Base-by-base conservation (phyloP, 1,139 yeast species). In the Oligophagozyma castellii region DNA sequence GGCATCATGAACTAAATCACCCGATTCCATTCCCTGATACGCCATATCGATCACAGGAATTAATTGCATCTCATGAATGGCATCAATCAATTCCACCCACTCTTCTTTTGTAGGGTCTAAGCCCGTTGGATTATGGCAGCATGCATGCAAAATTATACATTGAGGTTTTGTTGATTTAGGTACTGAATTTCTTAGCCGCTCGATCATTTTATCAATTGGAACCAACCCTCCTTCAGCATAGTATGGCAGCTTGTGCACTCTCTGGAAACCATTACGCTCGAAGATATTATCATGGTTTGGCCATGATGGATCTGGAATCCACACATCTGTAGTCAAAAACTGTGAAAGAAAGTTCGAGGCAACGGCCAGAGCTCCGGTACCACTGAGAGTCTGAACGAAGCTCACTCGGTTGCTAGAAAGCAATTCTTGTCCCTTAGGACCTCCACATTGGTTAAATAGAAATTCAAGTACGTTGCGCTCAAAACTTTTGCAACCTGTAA, bases 71-170 rank as follows among this genome's bases (percentile, higher is more conserved):
- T 63, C 54, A 42, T 67, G 58, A 29, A 80, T 53, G 16, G 75
- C 70, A 29, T 70, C 68, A 39, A 75, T 64, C 29, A 86, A 79
- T 45, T 66, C 55, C 35, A 61, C 60, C 95, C 95, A 86, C 52
- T 86, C 86, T 29, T 73, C 79, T 28, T 57, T 56, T 8, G 80
- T 66, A 37, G 93, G 92, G 53, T 86, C 96, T 38, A 86, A 73
- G 19, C 95, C 96, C 10, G 95, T 86, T 23, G 96, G 96, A 58
- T 86, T 86, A 62, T 86, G 96, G 47, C 95, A 92, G 51, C 95
- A 84, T 4, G 94, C 93, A 58, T 86, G 96, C 36, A 86, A 65
- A 32, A 86, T 59, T 21, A 86, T 74, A 36, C 80, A 68, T 19
- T 39, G 40, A 2, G 43, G 43, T 2, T 81, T 86, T 29, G 69